Evolutionary conservation across 441 rosid genomes (phyloP), one percentile per base, ranked within the genome.

Genomic region (Dalechampia spathulata): DNA sequence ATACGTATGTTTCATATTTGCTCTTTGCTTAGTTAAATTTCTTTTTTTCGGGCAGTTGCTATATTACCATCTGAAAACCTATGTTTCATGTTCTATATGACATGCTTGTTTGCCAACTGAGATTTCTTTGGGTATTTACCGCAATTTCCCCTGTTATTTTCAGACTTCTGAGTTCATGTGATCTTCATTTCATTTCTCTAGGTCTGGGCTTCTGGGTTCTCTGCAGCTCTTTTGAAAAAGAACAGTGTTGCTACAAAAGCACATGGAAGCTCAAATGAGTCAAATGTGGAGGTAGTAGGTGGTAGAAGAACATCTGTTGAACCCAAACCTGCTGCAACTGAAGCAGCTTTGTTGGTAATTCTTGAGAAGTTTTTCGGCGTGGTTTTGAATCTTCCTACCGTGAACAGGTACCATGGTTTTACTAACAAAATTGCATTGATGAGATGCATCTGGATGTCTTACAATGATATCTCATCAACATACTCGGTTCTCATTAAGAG

Each of bases 141-240:
- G 16, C 44, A 1, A 14, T 14, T 42, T 57, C 32, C 37, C 27
- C 28, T 42, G 37, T 16, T 21, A 23, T 20, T 59, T 28, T 34
- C 17, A 10, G 47, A 12, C 21, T 11, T 27, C 1, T n/a, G 39
- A 37, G 52, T 32, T 38, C 28, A 36, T 38, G 34, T 30, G 34
- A 22, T 32, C 26, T 57, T 71, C 43, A n/a, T 55, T 66, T 61
- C 49, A 58, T 28, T 65, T 30, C 34, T 57, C 53, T 56, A 93
- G 99, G 99, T 89, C 42, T 93, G 97, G 97, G 97, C 97, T 49
- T 89, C 93, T 0, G 99, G 99, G 52, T 93, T 90, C n/a, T 85
- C 89, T 6, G 99, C 99, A 0, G 99, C 99, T 15, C 78, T 93
- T 71, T 81, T 93, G 55, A 93, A 93, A 72, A 93, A 90, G 74